phyloP scores from a whole-genome alignment of 768 basidiomycete genomes.

The Pluteus cervinus region DNA sequence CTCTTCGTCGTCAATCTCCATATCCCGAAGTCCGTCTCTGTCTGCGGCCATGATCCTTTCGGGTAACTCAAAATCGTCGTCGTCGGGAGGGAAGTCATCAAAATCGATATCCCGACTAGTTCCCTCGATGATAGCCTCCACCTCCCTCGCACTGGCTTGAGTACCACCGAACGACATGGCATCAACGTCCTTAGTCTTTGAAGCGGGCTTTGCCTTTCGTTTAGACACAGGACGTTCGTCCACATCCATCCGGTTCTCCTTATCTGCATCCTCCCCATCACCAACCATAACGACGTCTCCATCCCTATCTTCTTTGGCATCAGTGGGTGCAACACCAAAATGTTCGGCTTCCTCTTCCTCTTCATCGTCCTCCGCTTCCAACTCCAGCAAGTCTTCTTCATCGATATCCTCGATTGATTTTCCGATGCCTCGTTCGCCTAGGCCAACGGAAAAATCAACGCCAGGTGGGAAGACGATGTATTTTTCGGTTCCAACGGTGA shows the following conservation, averaged over 20 bases:
- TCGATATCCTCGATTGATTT: constrained; percentile 10
- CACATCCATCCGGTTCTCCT: neutral
- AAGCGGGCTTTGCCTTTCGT: too few relatives aligned
- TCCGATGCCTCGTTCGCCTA: constrained; percentile 38
- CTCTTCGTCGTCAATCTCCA: constrained; percentile 8
- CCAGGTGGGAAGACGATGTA: constrained; percentile 68
- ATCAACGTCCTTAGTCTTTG: neutral
- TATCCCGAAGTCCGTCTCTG: constrained; percentile 7
- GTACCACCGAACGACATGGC: constrained; percentile 18
- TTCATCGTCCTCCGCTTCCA: constrained; percentile 4
- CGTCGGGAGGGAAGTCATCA: too few relatives aligned
- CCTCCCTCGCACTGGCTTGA: constrained; percentile 25
- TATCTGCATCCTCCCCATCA: constrained; percentile 1
- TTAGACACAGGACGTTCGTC: neutral
- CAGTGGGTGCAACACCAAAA: constrained; percentile 1
- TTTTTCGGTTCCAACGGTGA: constrained; percentile 58
- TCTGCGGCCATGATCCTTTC: too few relatives aligned
- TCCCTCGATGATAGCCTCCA: constrained; percentile 18
- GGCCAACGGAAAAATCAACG: constrained; percentile 49
- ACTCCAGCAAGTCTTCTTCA: constrained; percentile 3
- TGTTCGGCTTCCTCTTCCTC: constrained; percentile 7
- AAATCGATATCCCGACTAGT: too few relatives aligned
- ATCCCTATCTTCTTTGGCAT: constrained; percentile 4
- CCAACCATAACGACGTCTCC: constrained; percentile 2
- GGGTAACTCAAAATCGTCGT: too few relatives aligned